These are phyloP conservation scores for Pseudocercospora macadamiae DNA, from an alignment of 2,329 filamentous ascomycete genomes.

Conservation along the genomic window DNA sequence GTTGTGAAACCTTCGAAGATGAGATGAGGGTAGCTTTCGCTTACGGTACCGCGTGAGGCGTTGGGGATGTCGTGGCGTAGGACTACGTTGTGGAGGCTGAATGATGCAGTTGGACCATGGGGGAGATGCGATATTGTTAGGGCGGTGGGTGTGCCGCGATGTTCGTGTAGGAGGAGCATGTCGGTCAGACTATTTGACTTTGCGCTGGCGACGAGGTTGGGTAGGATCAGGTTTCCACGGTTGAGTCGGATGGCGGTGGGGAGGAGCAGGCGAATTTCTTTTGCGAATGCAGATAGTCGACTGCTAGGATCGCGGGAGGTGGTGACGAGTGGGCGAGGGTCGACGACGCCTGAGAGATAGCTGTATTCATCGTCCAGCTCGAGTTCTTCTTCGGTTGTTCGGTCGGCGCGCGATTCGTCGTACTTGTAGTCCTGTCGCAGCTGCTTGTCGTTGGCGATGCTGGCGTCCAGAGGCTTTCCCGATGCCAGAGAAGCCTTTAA, in stretches of 20 bases:
- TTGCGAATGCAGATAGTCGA: slow-evolving; percentile 84
- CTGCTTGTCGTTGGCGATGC: slow-evolving; percentile 82
- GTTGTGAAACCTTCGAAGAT: slow-evolving; percentile 94
- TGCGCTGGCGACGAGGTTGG: slow-evolving; percentile 80
- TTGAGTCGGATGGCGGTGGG: slow-evolving; percentile 89
- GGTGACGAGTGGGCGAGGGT: slow-evolving; percentile 85
- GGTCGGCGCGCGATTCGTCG: slow-evolving; percentile 77
- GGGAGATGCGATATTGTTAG: slow-evolving; percentile 85
- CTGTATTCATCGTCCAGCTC: slow-evolving; percentile 89
- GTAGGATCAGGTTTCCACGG: slow-evolving; percentile 84
- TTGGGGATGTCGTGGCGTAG: slow-evolving; percentile 92
- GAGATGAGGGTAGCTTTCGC: slow-evolving; percentile 89
- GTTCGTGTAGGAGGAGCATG: slow-evolving; percentile 85
- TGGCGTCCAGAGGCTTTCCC: slow-evolving; percentile 80
- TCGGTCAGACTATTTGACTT: slow-evolving; percentile 81
- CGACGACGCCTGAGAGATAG: slow-evolving; percentile 85
- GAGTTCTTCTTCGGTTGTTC: slow-evolving; percentile 67
- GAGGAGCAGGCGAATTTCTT: slow-evolving; percentile 82
- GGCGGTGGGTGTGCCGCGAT: slow-evolving; percentile 88
- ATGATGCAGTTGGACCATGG: slow-evolving; percentile 84
- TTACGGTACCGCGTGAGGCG: slow-evolving; percentile 81
- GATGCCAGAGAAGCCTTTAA: slow-evolving; percentile 84
- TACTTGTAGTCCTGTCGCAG: slow-evolving; percentile 89
- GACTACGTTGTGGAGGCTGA: slow-evolving; percentile 90
- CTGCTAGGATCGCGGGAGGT: slow-evolving; percentile 87